phyloP scores from a whole-genome alignment of 2,329 filamentous ascomycete species.

The Magnaporthiopsis rhizophila region DNA sequence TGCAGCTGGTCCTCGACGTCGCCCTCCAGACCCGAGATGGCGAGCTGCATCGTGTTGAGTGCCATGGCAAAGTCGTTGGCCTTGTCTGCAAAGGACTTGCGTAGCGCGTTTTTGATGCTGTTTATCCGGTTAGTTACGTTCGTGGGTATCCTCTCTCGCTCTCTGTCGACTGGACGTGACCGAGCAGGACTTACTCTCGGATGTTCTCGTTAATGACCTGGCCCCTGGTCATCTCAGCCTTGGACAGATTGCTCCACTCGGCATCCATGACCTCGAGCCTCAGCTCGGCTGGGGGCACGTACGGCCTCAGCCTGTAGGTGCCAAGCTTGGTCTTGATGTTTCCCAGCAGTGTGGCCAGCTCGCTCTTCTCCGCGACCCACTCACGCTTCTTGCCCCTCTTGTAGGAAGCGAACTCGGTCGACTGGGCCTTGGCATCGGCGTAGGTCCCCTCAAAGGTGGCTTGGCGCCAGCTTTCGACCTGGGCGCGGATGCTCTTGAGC shows the following conservation, averaged over 20 bases:
- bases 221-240: constrained; percentile 78
- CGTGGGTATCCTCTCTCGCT: too few relatives aligned
- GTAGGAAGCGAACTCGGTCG: constrained; percentile 73
- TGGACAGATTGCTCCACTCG: constrained; percentile 73
- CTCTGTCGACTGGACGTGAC: too few relatives aligned
- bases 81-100: constrained; percentile 91
- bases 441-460: constrained; percentile 89
- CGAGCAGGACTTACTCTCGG: constrained; percentile 46
- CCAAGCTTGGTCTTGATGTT: constrained; percentile 99
- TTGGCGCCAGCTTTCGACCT: constrained; percentile 68
- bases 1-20: constrained; percentile 91
- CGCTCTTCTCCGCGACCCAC: constrained; percentile 97
- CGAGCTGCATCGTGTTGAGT: constrained; percentile 87
- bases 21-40: constrained; percentile 93
- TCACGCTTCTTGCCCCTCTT: constrained; percentile 85
- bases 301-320: constrained; percentile 85
- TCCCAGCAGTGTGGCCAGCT: constrained; percentile 82
- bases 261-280: constrained; percentile 73
- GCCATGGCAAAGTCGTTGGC: constrained; percentile 96
- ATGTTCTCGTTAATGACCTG: constrained; percentile 98
- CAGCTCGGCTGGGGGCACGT: constrained; percentile 80
- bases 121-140: background rate
- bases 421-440: constrained; percentile 81
- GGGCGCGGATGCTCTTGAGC: constrained; percentile 63
- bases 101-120: constrained; percentile 83